Evolutionary conservation across 208 protist genomes (phyloP).

Genomic region (Crithidia bombi): DNA sequence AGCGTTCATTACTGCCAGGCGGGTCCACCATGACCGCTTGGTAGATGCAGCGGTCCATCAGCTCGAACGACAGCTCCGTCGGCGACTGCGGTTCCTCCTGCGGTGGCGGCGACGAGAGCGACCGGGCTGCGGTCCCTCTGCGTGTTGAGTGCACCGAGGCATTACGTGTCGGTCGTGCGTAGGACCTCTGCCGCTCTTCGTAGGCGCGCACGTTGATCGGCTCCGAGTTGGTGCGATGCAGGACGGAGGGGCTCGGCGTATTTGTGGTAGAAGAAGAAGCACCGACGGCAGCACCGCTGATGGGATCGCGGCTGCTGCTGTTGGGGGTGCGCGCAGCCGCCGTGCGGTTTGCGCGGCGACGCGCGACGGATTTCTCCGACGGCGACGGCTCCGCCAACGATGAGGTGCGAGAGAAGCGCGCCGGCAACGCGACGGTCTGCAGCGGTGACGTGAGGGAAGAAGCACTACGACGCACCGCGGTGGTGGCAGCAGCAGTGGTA

Average conservation of each 20-base stretch:
- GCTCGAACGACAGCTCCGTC: not conserved
- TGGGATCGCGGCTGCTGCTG: not conserved
- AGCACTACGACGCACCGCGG: not conserved
- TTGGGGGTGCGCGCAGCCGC: not conserved
- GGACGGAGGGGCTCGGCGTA: not conserved
- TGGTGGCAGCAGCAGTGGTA: too few relatives aligned
- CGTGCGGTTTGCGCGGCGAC: constrained; percentile 5
- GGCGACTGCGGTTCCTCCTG: constrained; percentile 6
- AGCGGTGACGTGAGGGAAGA: not conserved
- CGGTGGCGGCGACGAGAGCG: not conserved
- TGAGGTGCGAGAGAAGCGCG: constrained; percentile 14
- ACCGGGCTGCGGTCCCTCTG: not conserved
- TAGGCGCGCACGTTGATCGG: constrained; percentile 14
- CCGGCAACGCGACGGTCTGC: not conserved
- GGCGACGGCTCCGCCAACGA: constrained; percentile 10
- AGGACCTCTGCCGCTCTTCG: constrained; percentile 4
- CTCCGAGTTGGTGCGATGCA: constrained; percentile 12
- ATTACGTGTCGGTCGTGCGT: not conserved
- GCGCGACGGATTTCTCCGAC: constrained; percentile 11
- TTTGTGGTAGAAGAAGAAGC: not conserved
- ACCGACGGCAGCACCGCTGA: not conserved
- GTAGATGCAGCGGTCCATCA: constrained; percentile 25
- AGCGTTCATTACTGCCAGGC: not conserved
- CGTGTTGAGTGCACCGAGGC: not conserved
- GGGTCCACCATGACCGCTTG: constrained; percentile 18